A percentile compares a stretch with the other conserved stretches of the same genome.
phyloP scores from a whole-genome alignment of 2,329 filamentous ascomycete species.

The Fulvia fulva region DNA sequence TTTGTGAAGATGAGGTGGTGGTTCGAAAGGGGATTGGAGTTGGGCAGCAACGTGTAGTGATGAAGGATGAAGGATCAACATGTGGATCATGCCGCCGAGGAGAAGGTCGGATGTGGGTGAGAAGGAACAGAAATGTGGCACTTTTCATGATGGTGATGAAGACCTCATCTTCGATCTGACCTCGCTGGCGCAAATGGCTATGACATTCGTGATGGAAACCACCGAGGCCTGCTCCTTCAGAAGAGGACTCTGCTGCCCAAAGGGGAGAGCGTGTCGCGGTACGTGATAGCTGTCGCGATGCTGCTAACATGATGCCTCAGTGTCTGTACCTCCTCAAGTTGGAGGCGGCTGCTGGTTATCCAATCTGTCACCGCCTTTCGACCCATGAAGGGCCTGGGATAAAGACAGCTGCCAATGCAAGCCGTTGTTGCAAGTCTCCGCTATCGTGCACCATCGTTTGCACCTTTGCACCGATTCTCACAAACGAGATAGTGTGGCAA shows the following conservation, averaged over 20 bases:
- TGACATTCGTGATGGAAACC: too few species aligned
- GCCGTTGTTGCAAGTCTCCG: background rate
- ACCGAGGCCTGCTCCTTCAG: too few species aligned
- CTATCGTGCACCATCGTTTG: background rate
- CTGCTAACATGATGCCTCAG: background rate
- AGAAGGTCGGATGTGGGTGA: background rate
- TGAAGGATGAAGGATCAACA: background rate
- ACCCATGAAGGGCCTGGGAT: background rate
- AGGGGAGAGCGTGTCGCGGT: too few species aligned
- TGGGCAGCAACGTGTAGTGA: background rate
- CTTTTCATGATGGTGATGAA: too few species aligned
- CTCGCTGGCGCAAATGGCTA: too few species aligned
- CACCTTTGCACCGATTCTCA: background rate
- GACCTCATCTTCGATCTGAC: too few species aligned
- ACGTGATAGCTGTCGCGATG: background rate
- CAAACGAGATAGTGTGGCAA: background rate
- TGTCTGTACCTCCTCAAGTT: background rate
- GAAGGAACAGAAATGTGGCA: too few species aligned
- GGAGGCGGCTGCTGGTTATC: background rate
- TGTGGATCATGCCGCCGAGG: background rate
- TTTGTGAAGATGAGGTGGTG: background rate
- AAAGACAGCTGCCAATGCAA: background rate
- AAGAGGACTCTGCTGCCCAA: too few species aligned
- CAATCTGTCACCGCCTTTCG: background rate
- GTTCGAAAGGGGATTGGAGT: background rate